Conservation (phyloP, 2,329 filamentous ascomycete species). For the Neofusicoccum parvum region DNA sequence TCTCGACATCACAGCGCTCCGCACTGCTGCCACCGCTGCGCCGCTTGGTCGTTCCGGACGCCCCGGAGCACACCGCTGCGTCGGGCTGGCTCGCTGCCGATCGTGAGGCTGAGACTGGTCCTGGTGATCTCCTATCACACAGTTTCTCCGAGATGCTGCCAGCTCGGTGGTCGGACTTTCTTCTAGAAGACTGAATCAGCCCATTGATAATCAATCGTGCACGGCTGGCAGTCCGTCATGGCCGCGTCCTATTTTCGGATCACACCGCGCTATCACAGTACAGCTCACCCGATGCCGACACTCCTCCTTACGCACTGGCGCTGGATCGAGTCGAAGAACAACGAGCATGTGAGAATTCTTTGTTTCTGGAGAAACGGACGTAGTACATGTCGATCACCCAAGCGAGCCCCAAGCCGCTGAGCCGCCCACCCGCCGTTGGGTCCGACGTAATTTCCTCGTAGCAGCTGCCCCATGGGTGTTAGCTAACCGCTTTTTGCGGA, state of each 20-base stretch:
- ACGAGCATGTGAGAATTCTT: not conserved
- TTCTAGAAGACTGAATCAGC: not conserved
- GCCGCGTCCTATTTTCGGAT: not conserved
- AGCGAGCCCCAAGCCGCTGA: not conserved
- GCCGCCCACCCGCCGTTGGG: not conserved
- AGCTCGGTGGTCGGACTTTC: not conserved
- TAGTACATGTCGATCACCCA: conserved; percentile 4
- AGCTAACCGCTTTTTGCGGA: not conserved
- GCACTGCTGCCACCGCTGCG: not conserved
- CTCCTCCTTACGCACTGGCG: too few relatives aligned
- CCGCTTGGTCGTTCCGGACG: not conserved
- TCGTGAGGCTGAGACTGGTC: conserved; percentile 8
- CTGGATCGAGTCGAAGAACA: not conserved
- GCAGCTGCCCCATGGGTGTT: conserved; percentile 10
- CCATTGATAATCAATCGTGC: not conserved
- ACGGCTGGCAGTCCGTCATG: not conserved
- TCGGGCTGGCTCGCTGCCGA: not conserved
- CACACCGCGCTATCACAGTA: not conserved
- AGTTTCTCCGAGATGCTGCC: not conserved
- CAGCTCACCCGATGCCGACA: too few relatives aligned
- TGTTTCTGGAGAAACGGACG: not conserved
- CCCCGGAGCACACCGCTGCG: not conserved
- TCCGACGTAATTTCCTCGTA: conserved; percentile 6
- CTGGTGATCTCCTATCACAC: not conserved
- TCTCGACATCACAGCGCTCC: not conserved